Percentiles rank a stretch among this genome's conserved stretches.
Conservation (phyloP, 441 rosid species). For the Croton laevigatus region DNA sequence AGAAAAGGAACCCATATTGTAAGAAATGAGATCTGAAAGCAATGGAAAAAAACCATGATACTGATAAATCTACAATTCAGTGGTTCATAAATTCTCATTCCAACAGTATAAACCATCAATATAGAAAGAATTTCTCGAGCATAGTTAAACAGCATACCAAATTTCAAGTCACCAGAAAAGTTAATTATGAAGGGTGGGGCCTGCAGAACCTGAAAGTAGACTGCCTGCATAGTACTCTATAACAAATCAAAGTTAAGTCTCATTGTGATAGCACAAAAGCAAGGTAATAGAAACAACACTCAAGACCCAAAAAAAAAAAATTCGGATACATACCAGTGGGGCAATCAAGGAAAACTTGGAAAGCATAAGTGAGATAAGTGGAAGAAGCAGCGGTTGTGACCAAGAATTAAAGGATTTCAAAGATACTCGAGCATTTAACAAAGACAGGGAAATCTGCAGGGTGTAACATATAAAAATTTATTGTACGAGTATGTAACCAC, state of each 20-base stretch:
- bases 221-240: conserved; percentile 80
- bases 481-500: background rate
- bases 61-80: background rate
- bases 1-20: conserved; percentile 11
- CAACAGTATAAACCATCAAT: conserved; percentile 14
- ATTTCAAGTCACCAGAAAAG: conserved; percentile 88
- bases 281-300: background rate
- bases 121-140: conserved; percentile 9
- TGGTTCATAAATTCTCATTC: background rate
- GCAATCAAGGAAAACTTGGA: conserved; percentile 79
- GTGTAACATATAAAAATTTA: conserved; percentile 12
- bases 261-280: conserved; percentile 15
- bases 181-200: conserved; percentile 70
- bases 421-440: conserved; percentile 84
- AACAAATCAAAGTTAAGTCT: conserved; percentile 25
- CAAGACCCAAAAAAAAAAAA: background rate
- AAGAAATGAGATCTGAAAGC: background rate
- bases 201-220: conserved; percentile 74
- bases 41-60: background rate
- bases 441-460: conserved; percentile 65
- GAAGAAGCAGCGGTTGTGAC: conserved; percentile 64
- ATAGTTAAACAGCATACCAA: conserved; percentile 41
- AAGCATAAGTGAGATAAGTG: conserved; percentile 65
- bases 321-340: conserved; percentile 64
- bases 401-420: conserved; percentile 62